Evolutionary conservation across 345 rosid genomes (phyloP), one percentile per base, ranked within the genome.

Genomic region (Chamaenerion angustifolium): DNA sequence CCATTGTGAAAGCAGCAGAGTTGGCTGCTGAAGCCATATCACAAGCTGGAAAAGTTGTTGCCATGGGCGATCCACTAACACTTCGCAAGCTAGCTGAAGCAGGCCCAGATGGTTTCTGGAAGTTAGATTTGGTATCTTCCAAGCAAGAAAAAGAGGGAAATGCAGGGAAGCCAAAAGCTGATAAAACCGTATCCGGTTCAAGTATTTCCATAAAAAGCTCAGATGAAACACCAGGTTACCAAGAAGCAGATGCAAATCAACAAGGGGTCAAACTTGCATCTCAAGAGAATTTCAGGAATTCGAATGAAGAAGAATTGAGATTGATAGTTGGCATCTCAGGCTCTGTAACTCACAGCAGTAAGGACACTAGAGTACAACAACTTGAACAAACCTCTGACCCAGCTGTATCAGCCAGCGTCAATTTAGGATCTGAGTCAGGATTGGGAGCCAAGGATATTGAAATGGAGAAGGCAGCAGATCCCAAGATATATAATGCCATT

Each of bases 1-100:
- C 94, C 17, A 73, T 88, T 60, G 79, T 93, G 17, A 88, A 73
- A 69, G 99, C 99, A 69, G 97, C 99, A 17, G 92, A 85, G 67
- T 68, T 88, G 68, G 97, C 99, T 55, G 88, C 88, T 15, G 95
- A 79, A 62, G 99, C 99, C 31, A 94, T 88, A 45, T 77, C 92
- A 43, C 96, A 82, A 67, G 97, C 95, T 60, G 97, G 99, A 60
- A 88, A 74, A 63, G 76, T 88, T 56, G 95, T 83, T 59, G 78
- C 88, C 3, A 73, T 88, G 94, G 87, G 87, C 13, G 92, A 81
- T 56, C 80, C 82, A 62, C 64, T 75, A 48, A 59, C 77, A 52
- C 71, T 88, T 62, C 57, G 58, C 53, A 76, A 80, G 65, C 76
- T 85, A 45, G 74, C 74, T 19, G 81, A 80, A 69, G 77, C 71